These are phyloP conservation scores for Trichoderma orchidacearum DNA, from an alignment of 495 filamentous ascomycete species.

Conservation along the genomic window DNA sequence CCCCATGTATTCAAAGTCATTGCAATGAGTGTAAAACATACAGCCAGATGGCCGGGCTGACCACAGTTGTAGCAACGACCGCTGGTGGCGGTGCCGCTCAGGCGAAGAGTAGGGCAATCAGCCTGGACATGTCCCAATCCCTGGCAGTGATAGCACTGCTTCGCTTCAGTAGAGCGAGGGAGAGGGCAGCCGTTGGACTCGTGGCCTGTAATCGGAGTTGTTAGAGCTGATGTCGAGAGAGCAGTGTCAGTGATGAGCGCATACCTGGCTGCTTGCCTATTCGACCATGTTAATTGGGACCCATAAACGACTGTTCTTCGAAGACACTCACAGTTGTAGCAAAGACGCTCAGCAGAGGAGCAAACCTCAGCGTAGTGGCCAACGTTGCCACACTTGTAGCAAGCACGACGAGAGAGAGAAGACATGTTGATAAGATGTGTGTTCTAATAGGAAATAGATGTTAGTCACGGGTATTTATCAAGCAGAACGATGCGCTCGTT, in stretches of 20 bases:
- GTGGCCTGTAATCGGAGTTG: conserved; percentile 49
- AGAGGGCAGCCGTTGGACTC: conserved; percentile 95
- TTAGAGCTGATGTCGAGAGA: conserved; percentile 5
- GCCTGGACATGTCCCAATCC: conserved; percentile 97
- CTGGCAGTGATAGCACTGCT: conserved; percentile 99
- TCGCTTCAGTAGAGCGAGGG: conserved; percentile 91
- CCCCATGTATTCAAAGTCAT: background rate
- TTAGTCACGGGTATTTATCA: background rate
- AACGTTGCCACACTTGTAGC: conserved; percentile 99
- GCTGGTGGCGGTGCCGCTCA: conserved; percentile 63
- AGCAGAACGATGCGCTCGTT: background rate
- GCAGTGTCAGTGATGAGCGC: conserved; percentile 6
- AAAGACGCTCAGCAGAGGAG: conserved; percentile 90
- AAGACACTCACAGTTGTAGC: conserved; percentile 76
- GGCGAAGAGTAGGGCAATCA: conserved; percentile 91
- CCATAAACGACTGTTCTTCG: background rate
- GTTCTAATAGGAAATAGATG: background rate
- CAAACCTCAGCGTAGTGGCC: conserved; percentile 98
- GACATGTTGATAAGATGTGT: conserved; percentile 43
- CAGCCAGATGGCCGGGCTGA: conserved; percentile 75
- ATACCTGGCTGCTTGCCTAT: conserved; percentile 77
- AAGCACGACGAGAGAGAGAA: conserved; percentile 91
- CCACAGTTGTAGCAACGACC: conserved; percentile 95
- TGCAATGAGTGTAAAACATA: conserved; percentile 11
- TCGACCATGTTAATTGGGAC: conserved; percentile 4